Percentiles rank a stretch among this genome's conserved stretches.
Evolutionary conservation across 768 basidiomycete species (phyloP).

Genomic region (Epithele typhae): DNA sequence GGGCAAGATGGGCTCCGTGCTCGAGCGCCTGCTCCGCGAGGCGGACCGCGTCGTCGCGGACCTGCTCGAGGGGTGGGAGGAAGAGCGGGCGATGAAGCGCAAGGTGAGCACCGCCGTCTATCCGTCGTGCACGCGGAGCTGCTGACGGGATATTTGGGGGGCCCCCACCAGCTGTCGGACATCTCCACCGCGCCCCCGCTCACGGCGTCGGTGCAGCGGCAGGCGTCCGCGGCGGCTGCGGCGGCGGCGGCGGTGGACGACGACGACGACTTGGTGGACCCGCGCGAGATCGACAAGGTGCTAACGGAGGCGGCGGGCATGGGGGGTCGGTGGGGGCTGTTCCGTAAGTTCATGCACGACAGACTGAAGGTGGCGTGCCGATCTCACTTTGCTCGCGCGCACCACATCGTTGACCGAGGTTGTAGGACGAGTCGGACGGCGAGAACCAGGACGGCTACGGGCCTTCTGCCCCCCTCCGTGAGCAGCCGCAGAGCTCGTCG

Average conservation of each 20-base stretch:
- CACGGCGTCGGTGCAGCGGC: neutral
- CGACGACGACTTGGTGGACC: constrained; percentile 66
- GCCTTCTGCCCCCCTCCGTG: too few relatives aligned
- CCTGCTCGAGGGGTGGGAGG: constrained; percentile 83
- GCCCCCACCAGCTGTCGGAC: constrained; percentile 9
- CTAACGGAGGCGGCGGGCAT: constrained; percentile 88
- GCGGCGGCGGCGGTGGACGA: too few relatives aligned
- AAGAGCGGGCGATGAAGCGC: constrained; percentile 78
- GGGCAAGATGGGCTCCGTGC: constrained; percentile 81
- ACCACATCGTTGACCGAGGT: constrained; percentile 1
- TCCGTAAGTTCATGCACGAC: constrained; percentile 81
- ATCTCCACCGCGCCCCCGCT: neutral
- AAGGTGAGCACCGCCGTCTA: constrained; percentile 47
- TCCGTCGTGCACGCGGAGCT: too few relatives aligned
- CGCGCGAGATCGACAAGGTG: constrained; percentile 86
- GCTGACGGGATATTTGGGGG: too few relatives aligned
- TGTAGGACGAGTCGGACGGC: constrained; percentile 20
- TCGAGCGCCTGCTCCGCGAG: constrained; percentile 73
- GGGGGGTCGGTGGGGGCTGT: constrained; percentile 88
- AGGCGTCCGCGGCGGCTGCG: neutral
- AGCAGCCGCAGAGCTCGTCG: too few relatives aligned
- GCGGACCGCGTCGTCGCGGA: constrained; percentile 79
- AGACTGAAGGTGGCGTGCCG: constrained; percentile 65
- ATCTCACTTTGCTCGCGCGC: neutral
- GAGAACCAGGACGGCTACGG: too few relatives aligned